These are phyloP conservation scores for Starmerella sp. DNA, from an alignment of 805 yeast genomes.

Conservation along the genomic window DNA sequence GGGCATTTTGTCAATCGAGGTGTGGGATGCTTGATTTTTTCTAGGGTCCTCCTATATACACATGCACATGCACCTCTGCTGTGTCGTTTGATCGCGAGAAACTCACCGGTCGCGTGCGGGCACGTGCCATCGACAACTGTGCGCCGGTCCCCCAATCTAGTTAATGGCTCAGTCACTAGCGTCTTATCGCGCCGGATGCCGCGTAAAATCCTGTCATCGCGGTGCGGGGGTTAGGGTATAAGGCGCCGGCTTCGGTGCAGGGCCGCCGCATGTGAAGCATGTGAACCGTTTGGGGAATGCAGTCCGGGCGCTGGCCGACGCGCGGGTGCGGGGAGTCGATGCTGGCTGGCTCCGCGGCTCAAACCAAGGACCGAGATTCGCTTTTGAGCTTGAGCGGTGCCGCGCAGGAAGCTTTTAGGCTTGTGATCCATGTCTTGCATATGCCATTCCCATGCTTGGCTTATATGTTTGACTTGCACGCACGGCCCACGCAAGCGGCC, in stretches of 20 bases:
- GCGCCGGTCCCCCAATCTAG: neutral
- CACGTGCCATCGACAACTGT: neutral
- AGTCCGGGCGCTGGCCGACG: no score
- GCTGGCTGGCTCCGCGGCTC: no score
- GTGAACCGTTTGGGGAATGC: neutral
- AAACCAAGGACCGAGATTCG: no score
- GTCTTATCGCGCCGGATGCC: neutral
- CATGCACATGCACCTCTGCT: neutral
- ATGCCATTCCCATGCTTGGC: no score
- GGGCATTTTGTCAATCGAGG: slow-evolving; percentile 14
- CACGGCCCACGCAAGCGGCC: no score
- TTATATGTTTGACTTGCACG: no score
- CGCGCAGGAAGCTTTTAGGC: no score
- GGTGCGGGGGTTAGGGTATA: neutral
- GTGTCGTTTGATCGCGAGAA: neutral
- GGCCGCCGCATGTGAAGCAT: neutral
- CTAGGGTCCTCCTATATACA: slow-evolving; percentile 3
- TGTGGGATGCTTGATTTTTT: neutral
- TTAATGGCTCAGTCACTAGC: neutral
- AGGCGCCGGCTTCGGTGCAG: neutral
- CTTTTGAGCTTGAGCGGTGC: no score
- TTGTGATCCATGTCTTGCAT: no score
- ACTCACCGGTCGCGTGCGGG: neutral
- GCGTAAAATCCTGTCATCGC: neutral
- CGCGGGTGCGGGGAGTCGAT: no score